phyloP scores from a whole-genome alignment of 2,329 filamentous ascomycete genomes.

The Apiospora marii region DNA sequence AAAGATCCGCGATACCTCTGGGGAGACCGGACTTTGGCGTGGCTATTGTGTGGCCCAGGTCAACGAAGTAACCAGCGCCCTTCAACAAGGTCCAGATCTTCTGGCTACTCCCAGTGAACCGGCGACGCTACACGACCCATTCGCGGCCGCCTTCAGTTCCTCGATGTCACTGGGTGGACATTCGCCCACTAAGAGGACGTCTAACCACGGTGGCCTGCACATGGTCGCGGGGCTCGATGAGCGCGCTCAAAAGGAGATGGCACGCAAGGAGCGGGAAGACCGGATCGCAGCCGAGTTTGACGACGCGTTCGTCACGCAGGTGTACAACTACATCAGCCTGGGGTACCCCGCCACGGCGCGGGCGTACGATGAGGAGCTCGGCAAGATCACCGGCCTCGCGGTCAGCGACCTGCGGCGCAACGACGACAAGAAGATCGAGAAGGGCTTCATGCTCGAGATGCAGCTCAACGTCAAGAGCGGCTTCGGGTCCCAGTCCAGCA shows the following conservation, averaged over 20 bases:
- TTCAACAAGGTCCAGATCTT: conserved; percentile 55
- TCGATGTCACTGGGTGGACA: conserved; percentile 49
- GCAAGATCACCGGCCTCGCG: conserved; percentile 77
- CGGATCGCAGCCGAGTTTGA: conserved; percentile 73
- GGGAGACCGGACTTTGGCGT: conserved; percentile 75
- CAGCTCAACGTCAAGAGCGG: conserved; percentile 46
- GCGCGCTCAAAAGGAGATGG: conserved; percentile 58
- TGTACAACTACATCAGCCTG: conserved; percentile 95
- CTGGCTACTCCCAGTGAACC: conserved; percentile 58
- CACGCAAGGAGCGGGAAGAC: conserved; percentile 57
- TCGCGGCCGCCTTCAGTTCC: conserved; percentile 50
- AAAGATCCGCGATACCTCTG: conserved; percentile 62
- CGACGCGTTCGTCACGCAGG: conserved; percentile 89
- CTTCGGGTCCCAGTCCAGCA: conserved; percentile 43
- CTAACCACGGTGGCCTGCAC: conserved; percentile 52
- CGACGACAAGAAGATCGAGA: conserved; percentile 59
- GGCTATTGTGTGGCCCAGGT: conserved; percentile 67
- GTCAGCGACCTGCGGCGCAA: conserved; percentile 79
- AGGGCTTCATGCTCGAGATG: conserved; percentile 75
- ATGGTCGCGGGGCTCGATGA: conserved; percentile 61
- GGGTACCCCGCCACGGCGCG: conserved; percentile 89
- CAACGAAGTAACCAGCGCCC: conserved; percentile 48
- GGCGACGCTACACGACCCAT: conserved; percentile 51
- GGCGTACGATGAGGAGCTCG: conserved; percentile 84
- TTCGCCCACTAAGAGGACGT: conserved; percentile 35